Conservation (phyloP, 495 filamentous ascomycete genomes). For the Choiromyces venosus region DNA sequence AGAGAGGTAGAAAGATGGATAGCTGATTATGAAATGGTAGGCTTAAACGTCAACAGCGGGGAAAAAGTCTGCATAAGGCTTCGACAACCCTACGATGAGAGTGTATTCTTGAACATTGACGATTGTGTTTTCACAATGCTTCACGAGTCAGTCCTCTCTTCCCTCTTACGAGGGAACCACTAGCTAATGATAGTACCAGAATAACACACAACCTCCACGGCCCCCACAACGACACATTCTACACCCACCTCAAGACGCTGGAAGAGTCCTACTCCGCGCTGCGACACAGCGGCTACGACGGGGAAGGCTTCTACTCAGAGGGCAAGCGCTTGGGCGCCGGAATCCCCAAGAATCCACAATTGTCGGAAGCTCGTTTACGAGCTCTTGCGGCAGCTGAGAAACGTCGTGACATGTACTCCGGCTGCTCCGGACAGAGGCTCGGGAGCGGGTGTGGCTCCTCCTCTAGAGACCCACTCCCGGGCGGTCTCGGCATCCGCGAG, state of each 20-base stretch:
- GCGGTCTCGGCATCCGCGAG: constrained; percentile 66
- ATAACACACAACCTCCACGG: constrained; percentile 81
- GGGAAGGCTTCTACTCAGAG: constrained; percentile 76
- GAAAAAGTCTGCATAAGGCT: constrained; percentile 78
- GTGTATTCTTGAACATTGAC: constrained; percentile 74
- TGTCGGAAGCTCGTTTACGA: constrained; percentile 68
- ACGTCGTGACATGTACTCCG: constrained; percentile 53
- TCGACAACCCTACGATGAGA: constrained; percentile 67
- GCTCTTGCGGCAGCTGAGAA: constrained; percentile 73
- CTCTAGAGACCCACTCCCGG: constrained; percentile 45
- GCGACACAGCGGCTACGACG: constrained; percentile 75
- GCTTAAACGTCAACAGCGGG: constrained; percentile 70
- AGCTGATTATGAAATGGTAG: constrained; percentile 44
- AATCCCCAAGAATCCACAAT: constrained; percentile 44
- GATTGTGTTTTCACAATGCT: constrained; percentile 86
- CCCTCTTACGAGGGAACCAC: neutral
- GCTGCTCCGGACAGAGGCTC: constrained; percentile 67
- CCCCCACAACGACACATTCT: constrained; percentile 75
- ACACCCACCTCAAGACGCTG: constrained; percentile 80
- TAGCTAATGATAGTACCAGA: constrained; percentile 35
- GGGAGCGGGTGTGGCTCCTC: constrained; percentile 52
- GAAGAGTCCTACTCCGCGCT: constrained; percentile 77
- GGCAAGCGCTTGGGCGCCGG: constrained; percentile 65
- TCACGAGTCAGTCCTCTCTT: constrained; percentile 59
- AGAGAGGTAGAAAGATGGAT: too few relatives aligned